Percentiles rank a stretch among this genome's conserved stretches.
Evolutionary conservation across 345 rosid genomes (phyloP).

Genomic region (Clarkia xantiana): DNA sequence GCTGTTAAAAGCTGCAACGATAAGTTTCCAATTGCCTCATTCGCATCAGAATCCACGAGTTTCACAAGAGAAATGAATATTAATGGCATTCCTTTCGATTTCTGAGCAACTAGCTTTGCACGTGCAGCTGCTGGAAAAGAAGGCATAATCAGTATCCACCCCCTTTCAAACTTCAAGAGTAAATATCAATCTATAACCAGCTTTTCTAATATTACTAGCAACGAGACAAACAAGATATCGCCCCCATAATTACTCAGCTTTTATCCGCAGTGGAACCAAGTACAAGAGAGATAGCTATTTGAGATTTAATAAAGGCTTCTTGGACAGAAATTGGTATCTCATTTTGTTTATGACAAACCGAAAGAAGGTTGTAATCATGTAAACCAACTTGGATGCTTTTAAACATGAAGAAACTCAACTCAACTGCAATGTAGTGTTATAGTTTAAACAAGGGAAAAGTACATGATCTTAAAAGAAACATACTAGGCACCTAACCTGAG

Average conservation of each 20-base stretch:
- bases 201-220: too few relatives aligned
- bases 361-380: too few relatives aligned
- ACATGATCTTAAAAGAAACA: background rate
- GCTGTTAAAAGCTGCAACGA: conserved; percentile 49
- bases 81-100: conserved; percentile 84
- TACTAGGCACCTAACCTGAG: conserved; percentile 23
- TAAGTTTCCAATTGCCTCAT: conserved; percentile 45
- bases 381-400: too few relatives aligned
- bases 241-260: too few relatives aligned
- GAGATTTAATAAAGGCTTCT: too few relatives aligned
- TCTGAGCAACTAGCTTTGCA: conserved; percentile 69
- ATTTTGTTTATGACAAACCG: too few relatives aligned
- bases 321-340: too few relatives aligned
- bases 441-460: background rate
- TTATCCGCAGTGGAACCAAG: too few relatives aligned
- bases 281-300: too few relatives aligned
- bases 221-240: too few relatives aligned
- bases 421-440: background rate
- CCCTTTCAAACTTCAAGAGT: background rate
- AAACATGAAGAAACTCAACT: too few relatives aligned
- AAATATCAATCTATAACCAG: too few relatives aligned
- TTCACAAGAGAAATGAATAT: conserved; percentile 39
- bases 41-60: conserved; percentile 39
- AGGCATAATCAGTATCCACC: conserved; percentile 1
- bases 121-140: conserved; percentile 26